Evolutionary conservation across 805 yeast species (phyloP), one percentile per base, ranked within the genome.

Genomic region (Wickerhamomyces queroliae): DNA sequence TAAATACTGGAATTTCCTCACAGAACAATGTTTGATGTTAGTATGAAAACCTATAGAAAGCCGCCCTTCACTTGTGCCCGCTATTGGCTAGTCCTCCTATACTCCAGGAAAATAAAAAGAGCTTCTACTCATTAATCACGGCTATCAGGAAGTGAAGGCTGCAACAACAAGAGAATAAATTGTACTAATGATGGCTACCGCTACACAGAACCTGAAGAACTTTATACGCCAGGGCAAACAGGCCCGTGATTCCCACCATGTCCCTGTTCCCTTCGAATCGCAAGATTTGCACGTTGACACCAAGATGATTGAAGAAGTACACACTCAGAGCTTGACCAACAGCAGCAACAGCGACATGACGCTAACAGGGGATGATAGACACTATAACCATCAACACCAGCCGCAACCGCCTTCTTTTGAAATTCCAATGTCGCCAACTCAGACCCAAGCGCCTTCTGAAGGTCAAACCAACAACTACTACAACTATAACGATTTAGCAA

Each of bases 171-270:
- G 10, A 17, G 12, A 29, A n/a, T 5, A 19, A 26, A 26, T 20
- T 5, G 3, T 30, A 30, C 21, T 19, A 30, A 30, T 30, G 33
- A 30, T n/a, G n/a, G n/a, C n/a, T n/a, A n/a, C 29, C 18, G 19
- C 27, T 24, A 36, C 22, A 13, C 40, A 65, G 69, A 66, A 64
- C 49, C 49, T 68, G 27, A 65, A 64, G 48, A 65, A 67, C 41
- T 64, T 67, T 41, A 68, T 68, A 37, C 60, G 72, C 39, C 71
- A 67, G 40, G 73, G 73, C 15, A 64, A 54, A 42, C 66, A 63
- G 36, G 68, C 67, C 6, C 62, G 53, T 37, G 49, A 37, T 4
- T 21, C 39, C 17, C n/a, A 16, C 30, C 10, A 13, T 15, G 10
- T 16, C 36, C 20, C 35, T 31, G 6, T 25, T 18, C 32, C 37